Evolutionary conservation across 495 filamentous ascomycete species (phyloP).

Genomic region (Apodospora peruviana): DNA sequence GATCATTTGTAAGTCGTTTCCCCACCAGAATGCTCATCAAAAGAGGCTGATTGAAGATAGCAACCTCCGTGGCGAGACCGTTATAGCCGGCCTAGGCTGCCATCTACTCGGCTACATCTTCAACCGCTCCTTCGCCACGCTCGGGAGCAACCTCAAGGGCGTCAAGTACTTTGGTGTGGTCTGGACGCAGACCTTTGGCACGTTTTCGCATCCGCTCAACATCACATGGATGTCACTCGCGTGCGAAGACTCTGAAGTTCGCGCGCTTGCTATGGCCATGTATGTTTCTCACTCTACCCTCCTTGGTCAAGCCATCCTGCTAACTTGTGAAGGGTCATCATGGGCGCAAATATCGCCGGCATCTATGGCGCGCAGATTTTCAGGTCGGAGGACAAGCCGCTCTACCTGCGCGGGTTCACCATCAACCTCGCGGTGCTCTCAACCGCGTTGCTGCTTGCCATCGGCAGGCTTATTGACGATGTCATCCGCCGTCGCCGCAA

Average conservation of each 20-base stretch:
- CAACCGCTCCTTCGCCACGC: slow-evolving; percentile 29
- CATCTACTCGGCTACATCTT: slow-evolving; percentile 35
- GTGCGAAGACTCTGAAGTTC: slow-evolving; percentile 26
- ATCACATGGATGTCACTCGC: slow-evolving; percentile 34
- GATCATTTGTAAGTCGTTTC: slow-evolving; percentile 31
- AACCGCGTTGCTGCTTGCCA: slow-evolving; percentile 11
- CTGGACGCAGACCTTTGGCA: slow-evolving; percentile 50
- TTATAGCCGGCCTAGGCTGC: slow-evolving; percentile 18
- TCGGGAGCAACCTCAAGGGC: slow-evolving; percentile 9
- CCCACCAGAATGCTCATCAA: not conserved
- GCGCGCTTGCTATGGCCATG: slow-evolving; percentile 36
- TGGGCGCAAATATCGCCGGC: slow-evolving; percentile 50
- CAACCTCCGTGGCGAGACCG: slow-evolving; percentile 25
- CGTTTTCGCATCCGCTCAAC: slow-evolving; percentile 36
- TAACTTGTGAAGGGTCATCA: slow-evolving; percentile 40
- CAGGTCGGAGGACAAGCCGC: slow-evolving; percentile 43
- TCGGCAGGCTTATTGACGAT: slow-evolving; percentile 23
- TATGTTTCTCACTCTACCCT: slow-evolving; percentile 24
- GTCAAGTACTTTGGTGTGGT: slow-evolving; percentile 38
- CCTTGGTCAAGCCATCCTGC: not conserved
- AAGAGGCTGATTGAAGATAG: slow-evolving; percentile 10
- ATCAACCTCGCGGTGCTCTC: slow-evolving; percentile 22
- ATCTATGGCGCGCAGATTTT: slow-evolving; percentile 54
- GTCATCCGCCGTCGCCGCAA: slow-evolving; percentile 19
- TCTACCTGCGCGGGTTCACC: slow-evolving; percentile 40